Conservation (phyloP, 2,329 filamentous ascomycete genomes). For the Parascedosporium putredinis region DNA sequence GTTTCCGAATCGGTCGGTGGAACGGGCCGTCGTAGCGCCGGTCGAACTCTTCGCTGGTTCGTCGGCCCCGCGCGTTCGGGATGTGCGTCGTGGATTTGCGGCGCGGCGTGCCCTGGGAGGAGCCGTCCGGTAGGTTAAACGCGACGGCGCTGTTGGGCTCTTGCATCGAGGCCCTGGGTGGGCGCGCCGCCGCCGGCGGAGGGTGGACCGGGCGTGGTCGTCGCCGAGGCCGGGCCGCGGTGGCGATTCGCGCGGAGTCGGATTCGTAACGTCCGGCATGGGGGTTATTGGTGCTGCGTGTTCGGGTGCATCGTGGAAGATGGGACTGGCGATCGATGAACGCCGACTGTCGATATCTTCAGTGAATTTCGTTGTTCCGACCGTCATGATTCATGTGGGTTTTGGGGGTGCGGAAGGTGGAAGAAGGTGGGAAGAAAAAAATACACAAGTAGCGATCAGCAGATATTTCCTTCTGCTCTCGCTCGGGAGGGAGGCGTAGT, state of each 20-base stretch:
- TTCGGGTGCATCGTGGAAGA: too few species aligned
- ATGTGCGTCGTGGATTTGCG: background rate
- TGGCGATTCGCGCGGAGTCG: background rate
- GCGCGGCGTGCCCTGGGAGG: background rate
- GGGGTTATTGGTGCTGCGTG: background rate
- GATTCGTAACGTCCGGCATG: background rate
- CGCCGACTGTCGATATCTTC: background rate
- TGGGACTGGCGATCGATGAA: background rate
- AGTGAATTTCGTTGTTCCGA: background rate
- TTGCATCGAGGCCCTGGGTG: background rate
- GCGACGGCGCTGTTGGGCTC: background rate
- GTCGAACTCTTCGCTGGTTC: constrained; percentile 11
- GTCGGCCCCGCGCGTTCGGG: too few species aligned
- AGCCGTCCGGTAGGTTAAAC: background rate
- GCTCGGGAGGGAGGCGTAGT: too few species aligned
- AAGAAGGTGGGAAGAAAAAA: too few species aligned
- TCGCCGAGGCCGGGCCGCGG: background rate
- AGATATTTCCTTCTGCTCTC: too few species aligned
- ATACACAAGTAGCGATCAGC: too few species aligned
- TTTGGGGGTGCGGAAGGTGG: too few species aligned
- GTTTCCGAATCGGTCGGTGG: constrained; percentile 6
- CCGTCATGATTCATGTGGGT: background rate
- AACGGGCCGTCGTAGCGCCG: constrained; percentile 12
- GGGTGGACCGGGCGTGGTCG: background rate
- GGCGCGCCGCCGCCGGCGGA: too few species aligned